These are phyloP conservation scores for Lycium barbarum DNA, from an alignment of 257 asterid species.

Conservation along the genomic window DNA sequence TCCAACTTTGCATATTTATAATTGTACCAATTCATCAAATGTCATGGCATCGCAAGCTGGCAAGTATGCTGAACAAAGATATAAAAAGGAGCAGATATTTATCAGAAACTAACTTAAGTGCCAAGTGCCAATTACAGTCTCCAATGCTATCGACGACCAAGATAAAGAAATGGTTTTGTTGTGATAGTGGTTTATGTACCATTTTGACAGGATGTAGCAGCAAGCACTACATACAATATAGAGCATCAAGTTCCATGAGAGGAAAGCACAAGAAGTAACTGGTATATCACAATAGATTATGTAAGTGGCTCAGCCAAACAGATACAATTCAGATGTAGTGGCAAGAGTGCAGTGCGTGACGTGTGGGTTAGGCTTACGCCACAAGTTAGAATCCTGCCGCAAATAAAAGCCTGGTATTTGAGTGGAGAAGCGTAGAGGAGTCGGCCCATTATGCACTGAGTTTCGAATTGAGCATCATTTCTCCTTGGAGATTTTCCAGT, in stretches of 20 bases:
- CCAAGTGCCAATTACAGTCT: neutral
- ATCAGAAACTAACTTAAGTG: conserved; percentile 20
- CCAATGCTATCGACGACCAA: neutral
- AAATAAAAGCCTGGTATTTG: neutral
- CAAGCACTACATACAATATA: neutral
- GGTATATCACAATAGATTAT: conserved; percentile 12
- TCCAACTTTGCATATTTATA: neutral
- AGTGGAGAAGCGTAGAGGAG: neutral
- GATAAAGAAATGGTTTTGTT: neutral
- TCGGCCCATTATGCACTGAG: neutral
- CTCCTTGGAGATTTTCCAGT: neutral
- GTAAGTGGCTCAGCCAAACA: conserved; percentile 14
- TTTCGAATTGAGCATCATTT: neutral
- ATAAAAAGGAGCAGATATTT: conserved; percentile 1
- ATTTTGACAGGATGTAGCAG: conserved; percentile 27
- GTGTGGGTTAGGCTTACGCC: neutral
- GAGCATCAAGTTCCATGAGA: conserved; percentile 10
- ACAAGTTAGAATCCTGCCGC: neutral
- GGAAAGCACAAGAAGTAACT: conserved; percentile 25
- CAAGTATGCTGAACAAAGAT: conserved; percentile 16
- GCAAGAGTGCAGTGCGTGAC: neutral
- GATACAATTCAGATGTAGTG: conserved; percentile 15
- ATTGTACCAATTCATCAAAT: neutral
- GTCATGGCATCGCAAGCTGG: neutral
- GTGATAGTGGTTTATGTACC: neutral